These are phyloP conservation scores for Silybum marianum DNA, from an alignment of 129 eudicot species.

Conservation along the genomic window DNA sequence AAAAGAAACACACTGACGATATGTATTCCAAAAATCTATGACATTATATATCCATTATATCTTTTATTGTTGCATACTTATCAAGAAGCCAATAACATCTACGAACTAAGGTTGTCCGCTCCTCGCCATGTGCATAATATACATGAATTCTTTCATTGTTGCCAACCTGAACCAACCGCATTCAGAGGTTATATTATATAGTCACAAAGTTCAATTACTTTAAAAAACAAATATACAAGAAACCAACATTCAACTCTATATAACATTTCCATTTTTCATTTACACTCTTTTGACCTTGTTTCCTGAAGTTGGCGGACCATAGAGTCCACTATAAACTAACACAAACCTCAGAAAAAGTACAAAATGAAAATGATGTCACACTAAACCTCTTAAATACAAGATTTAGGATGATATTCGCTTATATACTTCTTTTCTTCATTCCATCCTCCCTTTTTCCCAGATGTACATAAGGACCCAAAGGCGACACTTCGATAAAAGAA, in stretches of 20 bases:
- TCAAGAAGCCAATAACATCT: constrained; percentile 99
- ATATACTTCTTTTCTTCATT: neutral
- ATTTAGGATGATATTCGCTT: neutral
- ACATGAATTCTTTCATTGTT: constrained; percentile 91
- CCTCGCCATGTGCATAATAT: constrained; percentile 97
- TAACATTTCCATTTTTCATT: neutral
- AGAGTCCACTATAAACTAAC: neutral
- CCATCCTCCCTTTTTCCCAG: neutral
- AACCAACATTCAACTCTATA: neutral
- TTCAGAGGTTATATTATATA: neutral
- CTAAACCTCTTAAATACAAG: neutral
- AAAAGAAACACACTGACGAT: constrained; percentile 10
- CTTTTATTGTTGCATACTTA: constrained; percentile 58
- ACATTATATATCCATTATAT: neutral
- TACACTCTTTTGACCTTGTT: neutral
- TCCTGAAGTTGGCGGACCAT: neutral
- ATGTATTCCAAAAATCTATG: neutral
- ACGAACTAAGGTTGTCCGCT: constrained; percentile 84
- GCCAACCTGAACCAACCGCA: constrained; percentile 66
- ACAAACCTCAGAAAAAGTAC: neutral
- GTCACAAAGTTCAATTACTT: constrained; percentile 7
- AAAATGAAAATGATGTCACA: neutral
- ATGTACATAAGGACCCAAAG: neutral
- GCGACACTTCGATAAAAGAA: neutral
- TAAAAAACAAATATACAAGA: neutral